Evolutionary conservation across 1,284 basidiomycete species (phyloP), one percentile per base, ranked within the genome.

Genomic region (Cryptococcus sp.): DNA sequence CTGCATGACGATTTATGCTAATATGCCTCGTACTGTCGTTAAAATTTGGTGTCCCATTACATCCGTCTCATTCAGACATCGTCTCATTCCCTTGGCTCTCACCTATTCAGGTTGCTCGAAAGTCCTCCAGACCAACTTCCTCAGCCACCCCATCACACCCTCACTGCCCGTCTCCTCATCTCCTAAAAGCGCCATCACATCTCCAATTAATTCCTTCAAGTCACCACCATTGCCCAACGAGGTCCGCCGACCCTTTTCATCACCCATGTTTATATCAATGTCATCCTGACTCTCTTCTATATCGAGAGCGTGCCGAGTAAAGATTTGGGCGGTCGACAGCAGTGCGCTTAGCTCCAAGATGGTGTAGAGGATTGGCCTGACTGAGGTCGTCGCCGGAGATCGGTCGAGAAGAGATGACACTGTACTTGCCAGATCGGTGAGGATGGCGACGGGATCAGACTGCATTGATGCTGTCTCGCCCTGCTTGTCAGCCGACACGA

Each of bases 301-400:
- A 23, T 48, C 16, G 4, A 58, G 50, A 34, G 46, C 53, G 7
- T 60, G 48, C 80, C 86, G 87, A 77, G 86, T 80, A 7, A 81
- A 83, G 25, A 91, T 80, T 64, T 91, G 89, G 1, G 87, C 86
- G 24, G 83, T 80, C 1, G 83, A 80, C 63, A 89, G 88, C n/a
- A 87, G 73, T 1, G 87, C 74, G n/a, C 85, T 77, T 1, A 78
- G 80, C 64, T 91, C 88, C 11, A 89, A 78, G 36, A 82, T 39
- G 82, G 78, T 32, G 7, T 24, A 23, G 14, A 46, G 18, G 31
- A 53, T 50, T 2, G 54, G 13, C 44, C 54, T 46, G 50, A 57
- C 52, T 11, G 28, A 28, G 13, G 45, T 52, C 13, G 28, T 46
- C 4, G 52, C 24, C 4, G 54, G 45, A 2, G 56, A 64, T 53